Percentiles rank a stretch among this genome's conserved stretches.
These are phyloP conservation scores for Trichoderma sp. DNA, from an alignment of 2,329 filamentous ascomycete genomes.

Conservation along the genomic window DNA sequence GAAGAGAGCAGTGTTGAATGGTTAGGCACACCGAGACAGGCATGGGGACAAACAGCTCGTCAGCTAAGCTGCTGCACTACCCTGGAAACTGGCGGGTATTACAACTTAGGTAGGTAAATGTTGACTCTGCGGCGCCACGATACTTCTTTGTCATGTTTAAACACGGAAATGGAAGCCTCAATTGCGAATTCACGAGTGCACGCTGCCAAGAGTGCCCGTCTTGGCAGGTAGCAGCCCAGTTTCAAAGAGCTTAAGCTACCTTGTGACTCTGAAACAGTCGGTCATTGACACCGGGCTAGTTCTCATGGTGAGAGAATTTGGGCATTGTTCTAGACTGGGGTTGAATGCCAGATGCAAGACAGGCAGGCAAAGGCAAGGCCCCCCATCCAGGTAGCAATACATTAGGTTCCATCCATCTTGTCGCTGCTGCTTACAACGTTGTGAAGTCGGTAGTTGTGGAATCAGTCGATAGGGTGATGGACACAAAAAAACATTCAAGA, in stretches of 20 bases:
- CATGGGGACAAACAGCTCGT: not conserved
- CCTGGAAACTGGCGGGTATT: not conserved
- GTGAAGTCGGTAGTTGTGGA: not conserved
- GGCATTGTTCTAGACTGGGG: slow-evolving; percentile 27
- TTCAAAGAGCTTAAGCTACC: not conserved
- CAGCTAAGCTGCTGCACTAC: not conserved
- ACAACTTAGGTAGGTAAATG: not conserved
- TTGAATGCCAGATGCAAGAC: slow-evolving; percentile 26
- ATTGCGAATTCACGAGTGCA: not conserved
- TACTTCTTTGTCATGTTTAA: not conserved
- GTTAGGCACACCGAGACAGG: not conserved
- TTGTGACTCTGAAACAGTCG: slow-evolving; percentile 25
- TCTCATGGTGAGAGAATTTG: slow-evolving; percentile 25
- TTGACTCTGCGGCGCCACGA: not conserved
- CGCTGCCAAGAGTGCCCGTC: not conserved
- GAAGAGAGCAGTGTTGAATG: not conserved
- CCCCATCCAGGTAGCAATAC: slow-evolving; percentile 26
- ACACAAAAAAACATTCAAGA: no score
- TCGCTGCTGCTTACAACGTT: not conserved
- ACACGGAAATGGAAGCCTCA: not conserved
- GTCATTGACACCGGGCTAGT: slow-evolving; percentile 16
- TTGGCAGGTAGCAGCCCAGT: not conserved
- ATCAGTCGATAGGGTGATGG: not conserved
- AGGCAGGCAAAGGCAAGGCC: not conserved
- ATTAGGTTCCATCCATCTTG: slow-evolving; percentile 11